Evolutionary conservation across 768 basidiomycete genomes (phyloP), one percentile per base, ranked within the genome.

Genomic region (Calocybe gangraenosa): DNA sequence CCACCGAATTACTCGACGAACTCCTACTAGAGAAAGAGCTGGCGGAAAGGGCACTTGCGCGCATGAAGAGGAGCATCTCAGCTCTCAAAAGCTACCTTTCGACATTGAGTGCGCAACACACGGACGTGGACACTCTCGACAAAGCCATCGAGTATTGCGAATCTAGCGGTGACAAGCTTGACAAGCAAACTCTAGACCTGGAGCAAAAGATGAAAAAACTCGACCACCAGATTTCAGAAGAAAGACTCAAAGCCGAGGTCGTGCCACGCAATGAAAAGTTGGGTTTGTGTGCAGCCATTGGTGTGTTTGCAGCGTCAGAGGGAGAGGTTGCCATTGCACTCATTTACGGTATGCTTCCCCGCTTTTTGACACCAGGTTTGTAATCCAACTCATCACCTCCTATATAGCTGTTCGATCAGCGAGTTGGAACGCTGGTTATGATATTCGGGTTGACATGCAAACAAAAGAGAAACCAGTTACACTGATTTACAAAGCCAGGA

Each of bases 401-500:
- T 28, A 28, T 28, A 28, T 35, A 35, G 34, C 34, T 35, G 34
- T 35, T 14, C 6, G 34, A 5, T 35, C n/a, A 14, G 34, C 34
- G 5, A 35, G 34, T 35, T 35, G 34, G 34, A 35, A 18, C n/a
- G 34, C 34, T 5, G 34, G 34, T 5, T 35, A 35, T n/a, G 34
- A 35, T 35, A 35, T 35, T 18, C 34, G 34, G n/a, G 34, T 35
- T n/a, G 34, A 35, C n/a, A 35, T 35, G 34, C 34, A 37, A 17
- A 35, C 34, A 14, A 62, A 68, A 41, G 64, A 67, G n/a, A 61
- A 58, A 14, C 63, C 65, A 1, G 50, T 72, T 0, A 56, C 49
- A 1, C 41, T 72, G 20, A 59, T 62, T 5, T 71, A 71, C 51
- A 73, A 70, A 49, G 70, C 62, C 0, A 54, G 58, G 2, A 66